Percentiles rank a stretch among this genome's conserved stretches.
These are phyloP conservation scores for Thermothelomyces thermophilus DNA, from an alignment of 2,329 filamentous ascomycete species.

Conservation along the genomic window DNA sequence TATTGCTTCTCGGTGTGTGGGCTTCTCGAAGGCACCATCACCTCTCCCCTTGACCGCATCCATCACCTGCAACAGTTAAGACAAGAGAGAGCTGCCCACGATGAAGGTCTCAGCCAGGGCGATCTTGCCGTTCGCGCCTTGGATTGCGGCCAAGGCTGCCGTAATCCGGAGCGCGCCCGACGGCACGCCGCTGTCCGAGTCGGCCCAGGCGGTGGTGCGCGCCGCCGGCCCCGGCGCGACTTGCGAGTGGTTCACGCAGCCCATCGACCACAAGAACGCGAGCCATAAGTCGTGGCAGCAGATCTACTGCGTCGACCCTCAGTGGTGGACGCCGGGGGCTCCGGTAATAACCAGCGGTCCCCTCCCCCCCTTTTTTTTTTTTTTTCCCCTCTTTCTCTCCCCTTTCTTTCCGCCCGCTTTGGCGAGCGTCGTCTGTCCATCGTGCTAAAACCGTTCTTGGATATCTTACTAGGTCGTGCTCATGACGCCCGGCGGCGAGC, in stretches of 20 bases:
- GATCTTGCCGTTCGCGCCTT: constrained; percentile 17
- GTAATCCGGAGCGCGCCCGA: constrained; percentile 11
- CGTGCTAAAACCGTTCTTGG: too few relatives aligned
- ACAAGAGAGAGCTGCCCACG: not conserved
- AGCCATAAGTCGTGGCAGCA: constrained; percentile 20
- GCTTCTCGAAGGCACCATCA: not conserved
- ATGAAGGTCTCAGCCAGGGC: constrained; percentile 19
- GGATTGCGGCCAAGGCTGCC: constrained; percentile 16
- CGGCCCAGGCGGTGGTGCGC: constrained; percentile 8
- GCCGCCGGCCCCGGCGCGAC: constrained; percentile 6
- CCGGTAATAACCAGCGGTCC: too few relatives aligned
- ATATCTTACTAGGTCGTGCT: constrained; percentile 23
- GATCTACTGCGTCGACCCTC: constrained; percentile 22
- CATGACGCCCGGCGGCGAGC: constrained; percentile 20
- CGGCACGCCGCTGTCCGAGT: not conserved
- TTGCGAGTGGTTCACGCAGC: constrained; percentile 23
- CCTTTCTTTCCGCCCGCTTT: too few relatives aligned
- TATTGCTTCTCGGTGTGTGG: not conserved
- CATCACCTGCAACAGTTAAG: too few relatives aligned
- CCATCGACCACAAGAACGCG: constrained; percentile 21
- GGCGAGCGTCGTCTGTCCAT: too few relatives aligned
- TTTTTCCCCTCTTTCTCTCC: too few relatives aligned
- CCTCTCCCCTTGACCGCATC: too few relatives aligned
- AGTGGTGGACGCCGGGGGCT: constrained; percentile 21
- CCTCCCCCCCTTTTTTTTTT: too few relatives aligned